Percentiles rank a stretch among this genome's conserved stretches.
Conservation (phyloP, 2,329 filamentous ascomycete species). For the Juglanconis sp. region DNA sequence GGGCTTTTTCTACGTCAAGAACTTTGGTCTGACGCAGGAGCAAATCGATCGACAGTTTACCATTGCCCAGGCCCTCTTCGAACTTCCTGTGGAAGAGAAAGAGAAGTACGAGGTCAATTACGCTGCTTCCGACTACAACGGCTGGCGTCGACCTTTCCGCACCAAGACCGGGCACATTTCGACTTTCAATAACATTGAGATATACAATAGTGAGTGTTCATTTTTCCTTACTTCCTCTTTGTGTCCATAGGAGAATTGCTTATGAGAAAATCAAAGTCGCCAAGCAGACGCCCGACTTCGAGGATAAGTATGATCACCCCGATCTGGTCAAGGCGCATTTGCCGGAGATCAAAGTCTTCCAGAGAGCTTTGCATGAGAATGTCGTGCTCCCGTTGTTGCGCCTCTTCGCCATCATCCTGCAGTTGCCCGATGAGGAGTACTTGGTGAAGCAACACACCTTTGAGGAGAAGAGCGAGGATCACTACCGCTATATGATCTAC, state of each 20-base stretch:
- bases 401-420: conserved; percentile 47
- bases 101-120: conserved; percentile 51
- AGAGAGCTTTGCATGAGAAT: conserved; percentile 26
- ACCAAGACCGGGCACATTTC: not conserved
- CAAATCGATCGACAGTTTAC: conserved; percentile 60
- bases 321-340: conserved; percentile 28
- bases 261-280: conserved; percentile 22
- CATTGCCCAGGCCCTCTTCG: conserved; percentile 56
- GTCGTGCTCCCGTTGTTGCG: conserved; percentile 32
- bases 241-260: not conserved
- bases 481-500: conserved; percentile 60
- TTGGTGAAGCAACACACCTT: conserved; percentile 53
- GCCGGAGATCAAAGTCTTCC: conserved; percentile 31
- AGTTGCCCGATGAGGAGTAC: conserved; percentile 51
- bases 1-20: conserved; percentile 61
- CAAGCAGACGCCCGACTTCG: conserved; percentile 32
- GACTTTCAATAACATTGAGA: conserved; percentile 35
- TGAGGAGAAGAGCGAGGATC: conserved; percentile 50
- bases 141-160: conserved; percentile 31
- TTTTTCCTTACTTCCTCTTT: not conserved
- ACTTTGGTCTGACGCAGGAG: conserved; percentile 59
- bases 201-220: conserved; percentile 30
- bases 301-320: not conserved
- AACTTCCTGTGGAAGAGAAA: conserved; percentile 55
- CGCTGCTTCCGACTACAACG: conserved; percentile 54